Percentiles rank a stretch among this genome's conserved stretches.
These are phyloP conservation scores for Thalassiosira hispida DNA, from an alignment of 352 stramenopile genomes.

Conservation along the genomic window DNA sequence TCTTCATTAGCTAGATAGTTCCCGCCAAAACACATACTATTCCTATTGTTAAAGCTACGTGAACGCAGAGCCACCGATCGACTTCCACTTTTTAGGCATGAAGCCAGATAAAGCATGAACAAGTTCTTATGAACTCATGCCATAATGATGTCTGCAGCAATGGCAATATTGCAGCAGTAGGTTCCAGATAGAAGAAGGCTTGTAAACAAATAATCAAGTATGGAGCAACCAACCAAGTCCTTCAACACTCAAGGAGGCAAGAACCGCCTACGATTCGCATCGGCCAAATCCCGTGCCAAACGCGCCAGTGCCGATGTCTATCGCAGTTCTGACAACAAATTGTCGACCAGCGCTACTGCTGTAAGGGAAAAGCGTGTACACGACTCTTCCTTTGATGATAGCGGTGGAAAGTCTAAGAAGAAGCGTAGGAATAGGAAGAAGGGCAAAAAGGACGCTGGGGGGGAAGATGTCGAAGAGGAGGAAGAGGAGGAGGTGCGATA, in stretches of 20 bases:
- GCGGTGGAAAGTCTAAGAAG: constrained; percentile 14
- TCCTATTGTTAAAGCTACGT: too few relatives aligned
- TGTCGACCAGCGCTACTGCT: constrained; percentile 59
- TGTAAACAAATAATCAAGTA: background rate
- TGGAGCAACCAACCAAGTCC: constrained; percentile 69
- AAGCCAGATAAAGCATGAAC: too few relatives aligned
- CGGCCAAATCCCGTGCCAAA: constrained; percentile 73
- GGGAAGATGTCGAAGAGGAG: constrained; percentile 17
- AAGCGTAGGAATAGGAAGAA: constrained; percentile 41
- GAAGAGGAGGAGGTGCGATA: constrained; percentile 33
- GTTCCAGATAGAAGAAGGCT: too few relatives aligned
- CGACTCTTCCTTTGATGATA: constrained; percentile 33
- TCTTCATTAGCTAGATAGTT: too few relatives aligned
- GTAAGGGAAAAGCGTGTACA: constrained; percentile 80
- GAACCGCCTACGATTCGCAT: constrained; percentile 77
- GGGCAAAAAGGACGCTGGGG: constrained; percentile 14
- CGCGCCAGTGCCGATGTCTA: constrained; percentile 82
- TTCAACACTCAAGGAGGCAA: constrained; percentile 72
- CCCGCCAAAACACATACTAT: too few relatives aligned
- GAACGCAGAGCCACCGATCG: too few relatives aligned
- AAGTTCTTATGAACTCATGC: too few relatives aligned
- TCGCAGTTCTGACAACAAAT: constrained; percentile 66
- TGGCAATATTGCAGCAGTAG: too few relatives aligned
- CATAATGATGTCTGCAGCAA: too few relatives aligned
- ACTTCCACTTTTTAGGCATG: too few relatives aligned